Evolutionary conservation across 768 basidiomycete species (phyloP), one percentile per base, ranked within the genome.

Genomic region (Amanita thiersii): DNA sequence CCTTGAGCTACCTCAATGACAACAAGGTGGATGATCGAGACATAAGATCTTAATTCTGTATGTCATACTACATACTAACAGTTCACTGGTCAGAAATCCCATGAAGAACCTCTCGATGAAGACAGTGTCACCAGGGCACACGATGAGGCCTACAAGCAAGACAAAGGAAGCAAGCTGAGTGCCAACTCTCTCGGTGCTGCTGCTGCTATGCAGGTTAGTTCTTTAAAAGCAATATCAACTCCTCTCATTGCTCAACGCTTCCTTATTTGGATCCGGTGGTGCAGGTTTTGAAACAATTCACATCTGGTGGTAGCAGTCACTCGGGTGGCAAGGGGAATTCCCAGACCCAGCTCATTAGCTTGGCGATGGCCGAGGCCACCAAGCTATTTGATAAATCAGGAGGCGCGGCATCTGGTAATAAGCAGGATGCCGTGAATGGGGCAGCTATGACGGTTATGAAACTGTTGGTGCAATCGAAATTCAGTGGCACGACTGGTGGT

Each of bases 401-500:
- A 14, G 77, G 78, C 5, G 70, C 75, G 3, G 64, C 77, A 3
- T 70, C 74, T 8, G 79, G 81, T 7, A 71, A 71, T 56, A 87
- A 86, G 63, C 89, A 93, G 52, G 86, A 90, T 52, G 81, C 80
- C 6, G 78, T 93, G 53, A 87, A 85, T 44, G 74, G 83, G 9
- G 90, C 90, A 33, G 87, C 82, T 2, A 80, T 82, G 77, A 90
- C 83, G 0, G 76, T 86, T 44, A 80, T 88, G 75, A 90, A 92
- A 64, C 65, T 91, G 29, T 54, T 90, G 32, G 76, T 87, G 4
- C 78, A 85, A 54, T 77, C 73, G 30, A 79, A 82, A 59, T 67
- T 79, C 51, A 68, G 68, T 48, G 53, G 58, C 20, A 56, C 63
- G 1, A 64, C 59, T 12, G 82, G 79, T 3, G 83, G 86, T 0